A percentile compares a stretch with the other conserved stretches of the same genome.
Evolutionary conservation across 2,329 filamentous ascomycete species (phyloP).

Genomic region (Colletotrichum eleusines): DNA sequence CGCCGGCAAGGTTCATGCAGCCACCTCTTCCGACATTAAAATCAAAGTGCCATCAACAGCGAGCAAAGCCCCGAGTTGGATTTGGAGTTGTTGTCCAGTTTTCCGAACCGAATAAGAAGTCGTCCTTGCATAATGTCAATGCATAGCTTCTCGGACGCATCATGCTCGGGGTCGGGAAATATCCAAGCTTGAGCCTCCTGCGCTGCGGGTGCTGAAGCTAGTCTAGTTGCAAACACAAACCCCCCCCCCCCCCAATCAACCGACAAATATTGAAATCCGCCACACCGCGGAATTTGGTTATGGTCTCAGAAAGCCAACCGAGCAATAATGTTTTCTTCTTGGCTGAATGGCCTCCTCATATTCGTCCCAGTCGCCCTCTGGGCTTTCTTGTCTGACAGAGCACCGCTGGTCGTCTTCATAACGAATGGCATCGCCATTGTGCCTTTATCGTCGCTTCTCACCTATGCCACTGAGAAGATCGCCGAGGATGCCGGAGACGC

Average conservation of each 20-base stretch:
- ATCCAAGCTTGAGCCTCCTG: slow-evolving; percentile 6
- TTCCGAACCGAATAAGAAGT: no score
- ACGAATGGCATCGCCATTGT: slow-evolving; percentile 73
- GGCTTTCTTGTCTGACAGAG: slow-evolving; percentile 56
- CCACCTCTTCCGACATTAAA: background rate
- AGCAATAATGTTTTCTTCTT: slow-evolving; percentile 53
- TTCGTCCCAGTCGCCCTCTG: slow-evolving; percentile 79
- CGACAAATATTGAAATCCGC: background rate
- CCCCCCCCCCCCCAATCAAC: background rate
- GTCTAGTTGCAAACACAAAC: background rate
- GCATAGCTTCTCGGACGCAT: background rate
- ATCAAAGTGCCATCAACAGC: background rate
- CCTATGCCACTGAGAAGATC: slow-evolving; percentile 70
- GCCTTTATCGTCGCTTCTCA: slow-evolving; percentile 68
- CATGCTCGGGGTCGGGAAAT: background rate
- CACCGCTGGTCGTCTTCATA: slow-evolving; percentile 62
- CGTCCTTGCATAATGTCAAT: background rate
- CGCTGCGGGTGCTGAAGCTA: slow-evolving; percentile 12
- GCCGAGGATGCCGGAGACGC: slow-evolving; percentile 69
- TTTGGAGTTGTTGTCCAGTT: background rate
- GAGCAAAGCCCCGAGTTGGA: background rate
- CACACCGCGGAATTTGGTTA: background rate
- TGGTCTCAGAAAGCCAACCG: background rate
- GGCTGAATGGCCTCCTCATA: slow-evolving; percentile 74
- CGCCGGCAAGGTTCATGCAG: background rate